Evolutionary conservation across 2,329 filamentous ascomycete species (phyloP).

Genomic region (Escovopsis sp.): DNA sequence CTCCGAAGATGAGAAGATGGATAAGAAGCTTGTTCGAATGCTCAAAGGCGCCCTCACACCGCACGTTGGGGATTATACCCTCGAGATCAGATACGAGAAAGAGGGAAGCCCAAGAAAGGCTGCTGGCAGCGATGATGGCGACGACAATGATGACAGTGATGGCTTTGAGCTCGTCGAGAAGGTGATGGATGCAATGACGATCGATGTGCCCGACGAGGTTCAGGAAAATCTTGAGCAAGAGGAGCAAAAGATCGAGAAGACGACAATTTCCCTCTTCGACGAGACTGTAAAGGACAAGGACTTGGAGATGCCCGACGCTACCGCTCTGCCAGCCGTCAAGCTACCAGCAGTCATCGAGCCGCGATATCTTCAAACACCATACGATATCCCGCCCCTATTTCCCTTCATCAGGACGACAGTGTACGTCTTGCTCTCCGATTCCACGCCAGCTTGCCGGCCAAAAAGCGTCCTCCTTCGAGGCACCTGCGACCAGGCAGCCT

Average conservation of each 20-base stretch:
- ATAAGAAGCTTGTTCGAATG: conserved; percentile 58
- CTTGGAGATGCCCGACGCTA: conserved; percentile 12
- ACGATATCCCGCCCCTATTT: conserved; percentile 48
- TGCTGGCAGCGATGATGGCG: background rate
- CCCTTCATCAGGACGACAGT: conserved; percentile 50
- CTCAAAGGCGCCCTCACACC: conserved; percentile 54
- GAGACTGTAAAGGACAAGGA: conserved; percentile 28
- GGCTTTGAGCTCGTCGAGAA: conserved; percentile 51
- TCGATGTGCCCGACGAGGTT: conserved; percentile 16
- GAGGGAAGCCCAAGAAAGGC: background rate
- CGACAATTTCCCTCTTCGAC: conserved; percentile 48
- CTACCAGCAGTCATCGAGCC: conserved; percentile 39
- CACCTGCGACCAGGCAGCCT: conserved; percentile 39
- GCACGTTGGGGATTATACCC: conserved; percentile 47
- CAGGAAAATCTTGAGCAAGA: conserved; percentile 6
- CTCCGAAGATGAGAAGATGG: conserved; percentile 46
- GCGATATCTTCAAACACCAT: conserved; percentile 48
- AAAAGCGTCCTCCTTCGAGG: conserved; percentile 44
- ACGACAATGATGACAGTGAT: conserved; percentile 20
- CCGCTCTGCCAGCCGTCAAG: conserved; percentile 15
- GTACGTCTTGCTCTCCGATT: conserved; percentile 48
- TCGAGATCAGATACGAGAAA: conserved; percentile 45
- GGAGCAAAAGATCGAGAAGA: conserved; percentile 11
- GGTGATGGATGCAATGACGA: conserved; percentile 31
- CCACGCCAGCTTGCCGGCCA: conserved; percentile 23